Base-by-base conservation (phyloP, 2,329 filamentous ascomycete genomes). In the Alternaria ethzedia region DNA sequence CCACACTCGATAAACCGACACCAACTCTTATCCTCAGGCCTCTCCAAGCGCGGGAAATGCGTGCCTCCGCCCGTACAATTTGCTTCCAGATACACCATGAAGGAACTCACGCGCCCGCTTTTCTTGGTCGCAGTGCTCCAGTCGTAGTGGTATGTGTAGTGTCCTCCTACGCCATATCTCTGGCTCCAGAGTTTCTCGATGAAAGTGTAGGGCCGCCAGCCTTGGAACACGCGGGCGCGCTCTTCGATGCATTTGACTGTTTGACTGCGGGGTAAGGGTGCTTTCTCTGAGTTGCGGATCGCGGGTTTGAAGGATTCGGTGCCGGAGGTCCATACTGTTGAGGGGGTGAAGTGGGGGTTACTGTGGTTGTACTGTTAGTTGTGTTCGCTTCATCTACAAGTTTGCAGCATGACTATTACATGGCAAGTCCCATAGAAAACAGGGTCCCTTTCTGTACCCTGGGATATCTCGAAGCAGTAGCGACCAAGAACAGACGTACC, bases 111-210 rank as follows among this genome's bases (percentile, higher is more conserved):
- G 0, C 88, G 79, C 36, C 80, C 62, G 61, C 75, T 55, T 59
- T 67, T 43, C 82, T 82, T 5, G 57, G 72, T 61, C 75, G 81
- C 54, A 75, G 75, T 54, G 21, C 65, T 70, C 75, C 75, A 89
- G 75, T 90, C 88, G 72, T 85, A 89, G 68, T 89, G 87, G 64
- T 87, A 83, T 4, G 77, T 77, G 74, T 89, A 90, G 73, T 89
- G 86, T 1, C 87, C 88, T 3, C 82, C 82, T 6, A 78, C 72
- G n/a, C 84, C 85, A 70, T 90, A 90, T 54, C 85, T 82, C 71
- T 89, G 87, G 2, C 85, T 85, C 85, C 87, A 88, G 66, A 89
- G 82, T 54, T 85, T 83, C 75, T 90, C 88, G 72, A 89, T 85
- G 61, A 86, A 87, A 1, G 88, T 82, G 55, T 87, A 79, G 2